Conservation (phyloP, 352 stramenopile species). For the Phytophthora lateralis region DNA sequence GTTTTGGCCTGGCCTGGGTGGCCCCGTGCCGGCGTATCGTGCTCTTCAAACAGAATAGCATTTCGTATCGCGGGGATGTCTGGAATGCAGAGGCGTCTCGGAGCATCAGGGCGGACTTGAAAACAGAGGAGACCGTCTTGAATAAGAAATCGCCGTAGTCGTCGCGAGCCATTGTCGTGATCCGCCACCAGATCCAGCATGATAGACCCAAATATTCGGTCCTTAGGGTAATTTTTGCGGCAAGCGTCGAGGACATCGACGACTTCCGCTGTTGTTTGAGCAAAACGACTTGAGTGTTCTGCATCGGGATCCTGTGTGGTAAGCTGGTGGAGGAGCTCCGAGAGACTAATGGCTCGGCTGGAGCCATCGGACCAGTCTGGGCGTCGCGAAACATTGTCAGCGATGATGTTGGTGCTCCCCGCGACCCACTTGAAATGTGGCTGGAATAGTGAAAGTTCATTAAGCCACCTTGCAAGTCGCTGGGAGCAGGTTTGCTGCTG, state of each 20-base stretch:
- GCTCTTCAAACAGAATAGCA: slow-evolving; percentile 2
- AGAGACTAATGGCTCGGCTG: slow-evolving; percentile 15
- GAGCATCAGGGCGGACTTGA: neutral
- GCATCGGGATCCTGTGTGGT: no score
- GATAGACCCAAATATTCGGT: neutral
- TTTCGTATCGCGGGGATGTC: slow-evolving; percentile 3
- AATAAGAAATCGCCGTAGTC: slow-evolving; percentile 4
- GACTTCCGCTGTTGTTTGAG: neutral
- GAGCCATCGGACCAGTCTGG: slow-evolving; percentile 3
- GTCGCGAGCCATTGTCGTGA: neutral
- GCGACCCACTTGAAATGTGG: neutral
- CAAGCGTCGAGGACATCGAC: neutral
- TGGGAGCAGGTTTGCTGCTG: slow-evolving; percentile 15
- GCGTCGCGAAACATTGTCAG: neutral
- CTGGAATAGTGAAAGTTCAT: neutral
- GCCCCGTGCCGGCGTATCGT: slow-evolving; percentile 1
- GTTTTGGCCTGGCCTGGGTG: slow-evolving; percentile 16
- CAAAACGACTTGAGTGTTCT: neutral
- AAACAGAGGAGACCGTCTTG: slow-evolving; percentile 8
- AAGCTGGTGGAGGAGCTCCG: neutral
- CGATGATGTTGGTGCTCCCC: neutral
- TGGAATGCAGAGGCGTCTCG: slow-evolving; percentile 14
- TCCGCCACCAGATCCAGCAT: neutral
- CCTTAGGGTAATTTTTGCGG: neutral
- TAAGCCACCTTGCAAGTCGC: slow-evolving; percentile 2